A percentile compares a stretch with the other conserved stretches of the same genome.
Evolutionary conservation across 768 basidiomycete genomes (phyloP).

Genomic region (Lactarius quietus): DNA sequence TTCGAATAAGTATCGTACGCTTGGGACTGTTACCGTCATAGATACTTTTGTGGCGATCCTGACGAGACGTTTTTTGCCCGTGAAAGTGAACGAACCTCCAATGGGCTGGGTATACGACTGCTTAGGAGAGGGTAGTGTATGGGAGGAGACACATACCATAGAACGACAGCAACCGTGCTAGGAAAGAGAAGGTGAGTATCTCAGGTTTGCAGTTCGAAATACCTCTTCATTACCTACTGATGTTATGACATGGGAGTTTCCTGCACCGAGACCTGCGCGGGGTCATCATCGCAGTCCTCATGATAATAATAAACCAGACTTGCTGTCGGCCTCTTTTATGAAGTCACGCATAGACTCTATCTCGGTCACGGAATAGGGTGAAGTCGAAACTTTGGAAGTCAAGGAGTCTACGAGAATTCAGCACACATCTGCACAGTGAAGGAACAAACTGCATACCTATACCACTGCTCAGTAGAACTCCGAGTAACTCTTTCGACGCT

Average conservation of each 20-base stretch:
- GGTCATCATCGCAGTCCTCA: not conserved
- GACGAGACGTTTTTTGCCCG: too few relatives aligned
- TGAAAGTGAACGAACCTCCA: not conserved
- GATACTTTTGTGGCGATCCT: too few relatives aligned
- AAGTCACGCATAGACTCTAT: constrained; percentile 11
- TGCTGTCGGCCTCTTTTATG: constrained; percentile 6
- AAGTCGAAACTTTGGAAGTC: constrained; percentile 13
- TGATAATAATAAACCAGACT: not conserved
- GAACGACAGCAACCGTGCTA: not conserved
- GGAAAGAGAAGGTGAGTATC: not conserved
- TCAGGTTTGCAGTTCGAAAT: not conserved
- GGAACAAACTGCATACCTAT: constrained; percentile 5
- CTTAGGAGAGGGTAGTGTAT: not conserved
- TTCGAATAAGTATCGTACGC: not conserved
- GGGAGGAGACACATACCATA: not conserved
- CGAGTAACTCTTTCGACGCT: constrained; percentile 3
- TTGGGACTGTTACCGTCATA: not conserved
- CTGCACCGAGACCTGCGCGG: not conserved
- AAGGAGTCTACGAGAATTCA: constrained; percentile 8
- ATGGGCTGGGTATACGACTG: not conserved
- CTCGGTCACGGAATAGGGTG: constrained; percentile 9
- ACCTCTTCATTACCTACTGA: not conserved
- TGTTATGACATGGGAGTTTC: not conserved
- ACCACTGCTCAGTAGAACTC: constrained; percentile 6
- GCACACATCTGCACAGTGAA: not conserved